Conservation (phyloP, 1,139 yeast genomes). For the Geotrichum fermentans region DNA sequence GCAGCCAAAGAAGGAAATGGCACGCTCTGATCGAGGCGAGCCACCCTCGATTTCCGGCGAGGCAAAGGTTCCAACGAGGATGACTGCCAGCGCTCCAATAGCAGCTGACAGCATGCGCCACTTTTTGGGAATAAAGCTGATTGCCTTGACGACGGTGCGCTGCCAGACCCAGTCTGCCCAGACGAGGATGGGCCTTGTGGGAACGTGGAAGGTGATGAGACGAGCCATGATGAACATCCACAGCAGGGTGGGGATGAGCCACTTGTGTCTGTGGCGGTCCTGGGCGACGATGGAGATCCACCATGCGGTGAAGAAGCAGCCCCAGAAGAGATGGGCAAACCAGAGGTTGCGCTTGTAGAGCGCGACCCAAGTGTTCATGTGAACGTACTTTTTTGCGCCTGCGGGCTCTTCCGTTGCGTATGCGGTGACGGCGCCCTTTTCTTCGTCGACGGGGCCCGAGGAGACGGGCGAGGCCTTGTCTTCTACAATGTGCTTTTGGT, state of each 20-base stretch:
- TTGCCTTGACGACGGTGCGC: conserved; percentile 38
- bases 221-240: conserved; percentile 54
- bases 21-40: conserved; percentile 47
- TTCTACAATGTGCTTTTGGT: conserved; percentile 4
- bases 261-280: conserved; percentile 48
- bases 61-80: conserved; percentile 50
- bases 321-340: conserved; percentile 32
- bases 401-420: neutral
- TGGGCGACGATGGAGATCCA: conserved; percentile 59
- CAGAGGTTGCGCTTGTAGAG: conserved; percentile 25
- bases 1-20: conserved; percentile 56
- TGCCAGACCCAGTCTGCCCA: conserved; percentile 43
- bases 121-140: conserved; percentile 41
- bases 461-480: neutral
- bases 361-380: neutral
- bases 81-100: conserved; percentile 42
- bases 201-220: conserved; percentile 51
- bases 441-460: neutral
- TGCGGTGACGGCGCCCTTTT: neutral
- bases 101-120: conserved; percentile 47
- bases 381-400: neutral
- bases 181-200: conserved; percentile 38
- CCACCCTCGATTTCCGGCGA: conserved; percentile 31
- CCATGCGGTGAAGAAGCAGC: conserved; percentile 57
- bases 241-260: conserved; percentile 61